Base-by-base conservation (phyloP, 257 asterid genomes). In the Lavandula angustifolia region DNA sequence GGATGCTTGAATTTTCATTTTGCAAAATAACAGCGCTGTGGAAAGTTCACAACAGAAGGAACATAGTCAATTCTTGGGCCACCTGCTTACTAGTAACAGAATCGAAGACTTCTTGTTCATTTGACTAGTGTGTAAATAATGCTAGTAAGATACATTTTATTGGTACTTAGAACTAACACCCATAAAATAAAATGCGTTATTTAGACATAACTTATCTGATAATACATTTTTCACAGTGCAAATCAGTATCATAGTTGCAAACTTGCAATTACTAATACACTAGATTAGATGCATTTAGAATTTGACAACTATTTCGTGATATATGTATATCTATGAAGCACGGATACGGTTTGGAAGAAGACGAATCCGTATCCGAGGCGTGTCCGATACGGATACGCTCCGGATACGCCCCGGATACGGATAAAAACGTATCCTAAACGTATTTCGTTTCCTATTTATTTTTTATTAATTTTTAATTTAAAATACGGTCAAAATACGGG, bases 21-120 rank as follows among this genome's bases (percentile, higher is more conserved):
- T 79, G 73, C 65, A 90, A 65, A 68, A 82, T 68, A 70, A 94
- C 97, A 79, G 99, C 96, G 82, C 99, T 94, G 85, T 63, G 46
- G 40, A 80, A 58, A 56, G 70, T 71, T 29, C 53, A 38, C 31
- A 54, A 52, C 62, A 73, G 41, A 62, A 48, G 34, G 14, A 73
- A 71, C 52, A 66, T 47, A 72, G 56, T 32, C 37, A 54, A 50
- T 64, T 60, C 50, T n/a, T 62, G 49, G 49, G 67, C 14, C 58
- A 47, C 16, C 22, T 37, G 50, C 46, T 58, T 60, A 29, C 49
- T 17, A 44, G 27, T 46, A 51, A 33, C 47, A 62, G 43, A 67
- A 56, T 51, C 52, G 9, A 61, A 43, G 9, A 53, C 38, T 33
- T 18, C 32, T 22, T 29, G 6, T 29, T 13, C 29, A 43, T 40